Evolutionary conservation across 148 eudicot species (phyloP), one percentile per base, ranked within the genome.

Genomic region (Rhododendron kiyosumense): DNA sequence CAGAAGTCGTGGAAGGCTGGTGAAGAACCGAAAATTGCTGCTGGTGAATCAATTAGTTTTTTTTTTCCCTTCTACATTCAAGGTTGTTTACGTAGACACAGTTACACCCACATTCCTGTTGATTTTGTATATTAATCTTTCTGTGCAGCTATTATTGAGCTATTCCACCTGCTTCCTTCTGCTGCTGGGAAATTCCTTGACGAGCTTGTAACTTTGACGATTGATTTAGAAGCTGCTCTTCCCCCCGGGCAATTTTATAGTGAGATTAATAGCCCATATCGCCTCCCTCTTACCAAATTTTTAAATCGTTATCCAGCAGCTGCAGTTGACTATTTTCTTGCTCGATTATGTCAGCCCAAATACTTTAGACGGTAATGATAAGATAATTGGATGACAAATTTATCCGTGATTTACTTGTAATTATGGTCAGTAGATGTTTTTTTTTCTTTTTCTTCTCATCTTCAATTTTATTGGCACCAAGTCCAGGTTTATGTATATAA

Each of bases 11-110:
- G 99, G 99, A 97, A 95, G 90, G 90, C 96, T 88, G 99, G 98
- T 84, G 99, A 97, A 88, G 99, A 97, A 90, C 98, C 98, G 14
- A 97, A 97, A 89, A 92, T 97, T 87, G 99, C 99, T 85, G 98
- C 99, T 87, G 99, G 99, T 93, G 54, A 86, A 84, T 85, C 45
- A 74, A 83, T 28, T 69, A 12, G 17, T 36, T 49, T 81, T 77
- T 86, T 52, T 52, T 26, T 0, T 0, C 59, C 32, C 73, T 36
- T 73, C 41, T 71, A 54, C 13, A 17, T 12, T 7, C 43, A 17
- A 36, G n/a, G n/a, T 85, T 46, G 20, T 14, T 38, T n/a, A 52
- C 12, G 22, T 34, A 26, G 32, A 9, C 32, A 57, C 75, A 38
- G 11, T 30, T 41, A 8, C 28, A 67, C 4, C 41, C 48, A 20